phyloP scores from a whole-genome alignment of 495 filamentous ascomycete species.

The Choiromyces venosus region DNA sequence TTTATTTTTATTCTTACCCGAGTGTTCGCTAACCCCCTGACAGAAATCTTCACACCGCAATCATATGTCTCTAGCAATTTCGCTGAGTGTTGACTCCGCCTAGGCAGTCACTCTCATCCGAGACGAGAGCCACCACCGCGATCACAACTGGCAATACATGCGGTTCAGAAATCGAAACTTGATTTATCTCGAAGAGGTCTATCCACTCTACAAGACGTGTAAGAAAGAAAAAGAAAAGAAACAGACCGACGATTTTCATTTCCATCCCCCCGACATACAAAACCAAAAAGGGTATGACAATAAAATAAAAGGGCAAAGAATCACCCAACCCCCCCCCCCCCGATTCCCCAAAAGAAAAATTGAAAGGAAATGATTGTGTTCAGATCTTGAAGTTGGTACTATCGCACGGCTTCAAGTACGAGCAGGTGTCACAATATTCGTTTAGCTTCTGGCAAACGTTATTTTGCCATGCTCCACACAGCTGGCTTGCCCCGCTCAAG shows the following conservation, averaged over 20 bases:
- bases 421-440: constrained; percentile 7
- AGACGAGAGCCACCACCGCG: too few relatives aligned
- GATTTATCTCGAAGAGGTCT: not conserved
- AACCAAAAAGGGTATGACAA: not conserved
- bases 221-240: not conserved
- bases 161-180: too few relatives aligned
- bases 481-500: not conserved
- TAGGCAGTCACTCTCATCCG: too few relatives aligned
- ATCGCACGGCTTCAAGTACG: constrained; percentile 3
- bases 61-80: too few relatives aligned
- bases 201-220: not conserved
- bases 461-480: constrained; percentile 6
- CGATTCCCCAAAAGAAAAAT: not conserved
- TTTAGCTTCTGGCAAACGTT: constrained; percentile 12
- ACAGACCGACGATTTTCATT: not conserved
- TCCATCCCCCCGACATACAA: not conserved
- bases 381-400: constrained; percentile 9
- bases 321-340: not conserved
- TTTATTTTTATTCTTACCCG: too few relatives aligned
- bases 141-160: too few relatives aligned
- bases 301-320: not conserved
- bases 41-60: too few relatives aligned
- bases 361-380: not conserved
- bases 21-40: too few relatives aligned
- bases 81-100: too few relatives aligned